Evolutionary conservation across 257 asterid species (phyloP).

Genomic region (Solanum appendiculatum): DNA sequence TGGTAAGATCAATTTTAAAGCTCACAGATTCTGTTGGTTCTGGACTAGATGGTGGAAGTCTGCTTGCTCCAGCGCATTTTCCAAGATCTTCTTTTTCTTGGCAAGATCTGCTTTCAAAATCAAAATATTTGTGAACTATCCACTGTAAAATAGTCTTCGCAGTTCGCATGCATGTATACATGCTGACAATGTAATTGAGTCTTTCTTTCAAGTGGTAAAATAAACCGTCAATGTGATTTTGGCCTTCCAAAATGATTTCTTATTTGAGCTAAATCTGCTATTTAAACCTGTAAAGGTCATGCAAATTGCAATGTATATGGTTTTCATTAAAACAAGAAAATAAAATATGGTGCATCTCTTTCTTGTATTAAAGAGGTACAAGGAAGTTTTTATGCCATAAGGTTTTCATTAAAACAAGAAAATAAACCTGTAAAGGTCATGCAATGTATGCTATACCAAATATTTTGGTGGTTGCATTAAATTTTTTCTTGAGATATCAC

Average conservation of each 20-base stretch:
- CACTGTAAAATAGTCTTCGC: neutral
- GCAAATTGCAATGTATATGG: neutral
- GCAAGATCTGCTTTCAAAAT: neutral
- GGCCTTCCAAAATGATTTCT: neutral
- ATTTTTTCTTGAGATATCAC: neutral
- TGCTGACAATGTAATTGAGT: neutral
- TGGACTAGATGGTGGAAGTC: neutral
- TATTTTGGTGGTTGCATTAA: neutral
- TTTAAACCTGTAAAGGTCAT: neutral
- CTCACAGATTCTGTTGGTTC: neutral
- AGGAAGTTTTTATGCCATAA: no score
- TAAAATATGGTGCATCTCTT: no score
- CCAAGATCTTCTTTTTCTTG: neutral
- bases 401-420: neutral
- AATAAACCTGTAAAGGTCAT: no score
- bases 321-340: neutral
- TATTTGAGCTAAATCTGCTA: neutral
- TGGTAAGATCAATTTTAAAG: neutral
- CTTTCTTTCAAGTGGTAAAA: neutral
- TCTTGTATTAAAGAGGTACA: no score
- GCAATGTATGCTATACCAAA: no score
- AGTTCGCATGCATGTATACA: neutral
- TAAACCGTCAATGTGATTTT: neutral
- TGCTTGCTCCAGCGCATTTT: neutral
- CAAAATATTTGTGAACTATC: neutral